Evolutionary conservation across 164 flowering plant genomes (phyloP).

Genomic region (Hamamelis virginiana): DNA sequence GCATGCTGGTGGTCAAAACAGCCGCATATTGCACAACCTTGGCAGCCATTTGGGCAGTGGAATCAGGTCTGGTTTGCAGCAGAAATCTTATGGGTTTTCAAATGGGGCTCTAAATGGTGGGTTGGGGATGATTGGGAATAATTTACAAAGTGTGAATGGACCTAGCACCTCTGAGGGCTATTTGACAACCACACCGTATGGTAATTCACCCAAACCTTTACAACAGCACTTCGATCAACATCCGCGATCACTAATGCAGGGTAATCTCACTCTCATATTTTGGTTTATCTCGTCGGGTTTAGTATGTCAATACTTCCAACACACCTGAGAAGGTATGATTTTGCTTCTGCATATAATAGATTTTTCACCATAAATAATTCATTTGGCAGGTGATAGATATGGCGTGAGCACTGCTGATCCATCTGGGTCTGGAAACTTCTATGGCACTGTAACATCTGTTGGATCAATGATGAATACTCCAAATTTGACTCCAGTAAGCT

Average conservation of each 20-base stretch:
- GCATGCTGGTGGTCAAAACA: conserved; percentile 67
- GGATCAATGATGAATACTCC: conserved; percentile 58
- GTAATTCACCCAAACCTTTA: conserved; percentile 50
- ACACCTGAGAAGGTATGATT: neutral
- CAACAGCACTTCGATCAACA: conserved; percentile 67
- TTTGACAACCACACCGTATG: conserved; percentile 43
- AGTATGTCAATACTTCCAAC: neutral
- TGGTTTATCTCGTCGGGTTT: neutral
- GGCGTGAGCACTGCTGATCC: conserved; percentile 50
- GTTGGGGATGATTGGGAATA: conserved; percentile 55
- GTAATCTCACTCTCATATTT: conserved; percentile 38
- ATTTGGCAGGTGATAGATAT: conserved; percentile 64
- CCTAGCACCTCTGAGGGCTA: conserved; percentile 63
- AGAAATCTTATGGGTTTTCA: conserved; percentile 58
- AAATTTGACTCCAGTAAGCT: conserved; percentile 37
- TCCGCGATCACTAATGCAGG: conserved; percentile 51
- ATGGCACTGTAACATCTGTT: conserved; percentile 41
- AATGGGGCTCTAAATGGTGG: conserved; percentile 73
- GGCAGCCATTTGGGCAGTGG: conserved; percentile 75
- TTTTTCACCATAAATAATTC: conserved; percentile 23
- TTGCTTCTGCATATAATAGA: conserved; percentile 3
- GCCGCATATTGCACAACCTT: conserved; percentile 64
- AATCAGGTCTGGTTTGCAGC: conserved; percentile 64
- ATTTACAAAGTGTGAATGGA: conserved; percentile 57
- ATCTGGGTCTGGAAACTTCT: conserved; percentile 65